Conservation (phyloP, 306 rosid genomes). For the Myrica gale region DNA sequence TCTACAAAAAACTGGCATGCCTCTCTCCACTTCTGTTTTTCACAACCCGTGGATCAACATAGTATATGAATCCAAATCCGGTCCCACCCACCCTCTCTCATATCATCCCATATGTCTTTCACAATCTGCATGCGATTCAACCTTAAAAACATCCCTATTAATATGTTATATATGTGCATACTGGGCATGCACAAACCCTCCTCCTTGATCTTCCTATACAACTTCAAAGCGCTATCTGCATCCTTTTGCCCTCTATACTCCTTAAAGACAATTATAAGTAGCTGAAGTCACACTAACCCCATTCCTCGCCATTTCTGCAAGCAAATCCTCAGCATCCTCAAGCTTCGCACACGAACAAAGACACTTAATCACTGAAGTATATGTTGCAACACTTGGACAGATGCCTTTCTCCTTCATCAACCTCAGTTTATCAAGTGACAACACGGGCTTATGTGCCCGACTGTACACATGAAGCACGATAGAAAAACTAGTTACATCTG, state of each 20-base stretch:
- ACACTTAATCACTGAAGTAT: conserved; percentile 81
- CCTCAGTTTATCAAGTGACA: conserved; percentile 63
- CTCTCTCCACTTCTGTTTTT: conserved; percentile 66
- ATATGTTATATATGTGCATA: conserved; percentile 58
- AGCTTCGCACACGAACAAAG: conserved; percentile 80
- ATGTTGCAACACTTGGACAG: conserved; percentile 62
- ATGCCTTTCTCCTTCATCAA: conserved; percentile 73
- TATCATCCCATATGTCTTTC: conserved; percentile 69
- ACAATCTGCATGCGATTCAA: conserved; percentile 45
- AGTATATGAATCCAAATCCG: conserved; percentile 79
- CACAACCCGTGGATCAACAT: conserved; percentile 69
- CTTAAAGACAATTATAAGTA: conserved; percentile 73
- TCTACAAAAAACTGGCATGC: conserved; percentile 81
- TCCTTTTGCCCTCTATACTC: conserved; percentile 80
- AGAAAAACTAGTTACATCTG: conserved; percentile 84
- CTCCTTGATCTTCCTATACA: conserved; percentile 72
- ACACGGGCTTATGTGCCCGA: conserved; percentile 78
- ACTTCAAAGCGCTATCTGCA: conserved; percentile 55
- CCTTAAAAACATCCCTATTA: conserved; percentile 63
- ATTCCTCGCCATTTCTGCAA: conserved; percentile 62
- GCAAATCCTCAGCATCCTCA: conserved; percentile 68
- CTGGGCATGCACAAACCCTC: conserved; percentile 56
- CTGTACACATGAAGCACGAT: conserved; percentile 86
- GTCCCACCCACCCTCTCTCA: conserved; percentile 69
- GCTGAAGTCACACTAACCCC: conserved; percentile 67